Base-by-base conservation (phyloP, 2,329 filamentous ascomycete genomes). In the Sarocladium oryzae region DNA sequence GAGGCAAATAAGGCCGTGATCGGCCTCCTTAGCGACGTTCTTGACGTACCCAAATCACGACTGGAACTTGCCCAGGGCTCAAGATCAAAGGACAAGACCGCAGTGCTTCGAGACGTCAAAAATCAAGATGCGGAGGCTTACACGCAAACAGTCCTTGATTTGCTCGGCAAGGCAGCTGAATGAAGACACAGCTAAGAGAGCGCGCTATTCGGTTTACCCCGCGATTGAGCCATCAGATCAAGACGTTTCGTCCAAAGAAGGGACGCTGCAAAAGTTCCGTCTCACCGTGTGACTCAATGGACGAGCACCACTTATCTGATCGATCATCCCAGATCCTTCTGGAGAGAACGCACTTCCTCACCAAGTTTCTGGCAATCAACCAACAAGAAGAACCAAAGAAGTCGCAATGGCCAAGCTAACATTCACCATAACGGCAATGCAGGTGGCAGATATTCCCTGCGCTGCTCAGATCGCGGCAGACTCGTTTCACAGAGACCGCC, bases 1-100 rank as follows among this genome's bases (percentile, higher is more conserved):
- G 82, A 86, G 61, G 80, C 85, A 4, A 89, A 89, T 61, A 78
- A 77, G 60, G 84, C 85, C 4, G 81, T 87, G 2, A 67, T 81
- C 46, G 71, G 76, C 33, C 66, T 88, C 4, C 68, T 89, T 51
- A 83, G 84, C 56, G 69, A 80, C 60, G 72, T 75, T 5, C 71
- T 88, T 2, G 70, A 72, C 2, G 69, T 85, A 6, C 77, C 84
- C 26, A 87, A 84, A 60, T 83, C 84, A 1, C 75, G 81, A 54
- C 66, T 88, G 1, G 71, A 77, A 38, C 76, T 89, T 36, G 75
- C 77, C 11, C 79, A 79, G 15, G 85, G 85, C 0, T 61, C 76
- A 50, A 88, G 83, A 63, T 82, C 79, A 18, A 74, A 78, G 52
- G 78, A 84, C 38, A 89, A 89, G 66, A 83, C 75, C 0, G 64